Conservation (phyloP, 192 early-diverging fungal species). For the Dispira parvispora region DNA sequence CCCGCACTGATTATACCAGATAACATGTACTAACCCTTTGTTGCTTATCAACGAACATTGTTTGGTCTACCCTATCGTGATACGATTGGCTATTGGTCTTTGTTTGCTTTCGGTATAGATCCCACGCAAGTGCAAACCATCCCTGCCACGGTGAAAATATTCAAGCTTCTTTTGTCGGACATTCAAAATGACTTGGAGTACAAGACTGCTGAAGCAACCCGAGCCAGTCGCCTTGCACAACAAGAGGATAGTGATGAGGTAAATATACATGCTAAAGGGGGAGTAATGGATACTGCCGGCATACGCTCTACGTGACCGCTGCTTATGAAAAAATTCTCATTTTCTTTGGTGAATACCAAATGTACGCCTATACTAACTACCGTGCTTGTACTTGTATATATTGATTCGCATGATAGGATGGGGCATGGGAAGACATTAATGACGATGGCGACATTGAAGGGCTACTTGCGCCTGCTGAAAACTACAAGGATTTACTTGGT, state of each 20-base stretch:
- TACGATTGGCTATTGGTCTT: slow-evolving; percentile 2
- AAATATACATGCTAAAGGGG: slow-evolving; percentile 5
- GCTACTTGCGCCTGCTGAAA: slow-evolving; percentile 24
- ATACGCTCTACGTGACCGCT: neutral
- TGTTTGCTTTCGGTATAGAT: slow-evolving; percentile 5
- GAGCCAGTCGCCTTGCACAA: slow-evolving; percentile 30
- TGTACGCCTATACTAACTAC: slow-evolving; percentile 8
- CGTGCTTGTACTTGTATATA: too few relatives aligned
- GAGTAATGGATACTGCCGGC: neutral
- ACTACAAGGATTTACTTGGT: slow-evolving; percentile 29
- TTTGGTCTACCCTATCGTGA: too few relatives aligned
- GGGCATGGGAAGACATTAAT: slow-evolving; percentile 49
- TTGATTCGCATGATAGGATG: slow-evolving; percentile 14
- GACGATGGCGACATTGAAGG: slow-evolving; percentile 18
- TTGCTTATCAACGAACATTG: too few relatives aligned
- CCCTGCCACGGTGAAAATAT: slow-evolving; percentile 66
- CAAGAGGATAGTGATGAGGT: slow-evolving; percentile 41
- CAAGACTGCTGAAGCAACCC: slow-evolving; percentile 35
- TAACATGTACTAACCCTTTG: too few relatives aligned
- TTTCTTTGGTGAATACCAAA: neutral
- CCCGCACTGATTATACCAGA: too few relatives aligned
- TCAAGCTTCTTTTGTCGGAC: slow-evolving; percentile 74
- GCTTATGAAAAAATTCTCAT: neutral
- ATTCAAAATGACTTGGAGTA: slow-evolving; percentile 48
- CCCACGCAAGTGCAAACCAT: slow-evolving; percentile 21